These are phyloP conservation scores for Vigna unguiculata DNA, from an alignment of 306 rosid genomes.

Conservation along the genomic window DNA sequence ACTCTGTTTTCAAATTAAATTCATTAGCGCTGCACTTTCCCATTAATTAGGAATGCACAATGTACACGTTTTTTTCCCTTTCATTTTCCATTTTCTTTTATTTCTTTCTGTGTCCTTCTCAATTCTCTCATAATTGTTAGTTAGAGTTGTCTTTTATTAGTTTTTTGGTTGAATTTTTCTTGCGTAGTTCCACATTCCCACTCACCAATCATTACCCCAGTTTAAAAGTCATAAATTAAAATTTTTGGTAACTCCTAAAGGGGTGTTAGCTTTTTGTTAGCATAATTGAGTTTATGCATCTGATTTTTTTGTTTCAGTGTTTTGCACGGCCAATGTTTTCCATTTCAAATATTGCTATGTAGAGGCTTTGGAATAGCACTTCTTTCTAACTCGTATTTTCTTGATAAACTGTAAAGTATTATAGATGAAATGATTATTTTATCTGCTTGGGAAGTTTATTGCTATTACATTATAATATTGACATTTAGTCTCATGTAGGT, in stretches of 20 bases:
- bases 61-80: background rate
- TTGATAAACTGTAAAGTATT: conserved; percentile 29
- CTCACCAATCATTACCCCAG: background rate
- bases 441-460: conserved; percentile 33
- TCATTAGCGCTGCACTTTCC: conserved; percentile 1
- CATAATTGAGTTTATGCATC: background rate
- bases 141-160: conserved; percentile 22
- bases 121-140: conserved; percentile 16
- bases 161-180: background rate
- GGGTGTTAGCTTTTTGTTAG: conserved; percentile 9
- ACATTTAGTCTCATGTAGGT: conserved; percentile 58
- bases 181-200: background rate
- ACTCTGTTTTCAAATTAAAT: conserved; percentile 13
- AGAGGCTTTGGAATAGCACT: conserved; percentile 13
- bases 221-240: background rate
- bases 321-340: conserved; percentile 1
- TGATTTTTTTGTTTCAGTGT: background rate
- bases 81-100: background rate
- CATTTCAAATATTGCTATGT: conserved; percentile 18
- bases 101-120: conserved; percentile 3
- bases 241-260: background rate
- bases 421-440: conserved; percentile 36
- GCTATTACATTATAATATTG: conserved; percentile 7
- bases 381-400: conserved; percentile 31
- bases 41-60: conserved; percentile 22